Evolutionary conservation across 2,329 filamentous ascomycete genomes (phyloP), one percentile per base, ranked within the genome.

Genomic region (Colletotrichum sp.): DNA sequence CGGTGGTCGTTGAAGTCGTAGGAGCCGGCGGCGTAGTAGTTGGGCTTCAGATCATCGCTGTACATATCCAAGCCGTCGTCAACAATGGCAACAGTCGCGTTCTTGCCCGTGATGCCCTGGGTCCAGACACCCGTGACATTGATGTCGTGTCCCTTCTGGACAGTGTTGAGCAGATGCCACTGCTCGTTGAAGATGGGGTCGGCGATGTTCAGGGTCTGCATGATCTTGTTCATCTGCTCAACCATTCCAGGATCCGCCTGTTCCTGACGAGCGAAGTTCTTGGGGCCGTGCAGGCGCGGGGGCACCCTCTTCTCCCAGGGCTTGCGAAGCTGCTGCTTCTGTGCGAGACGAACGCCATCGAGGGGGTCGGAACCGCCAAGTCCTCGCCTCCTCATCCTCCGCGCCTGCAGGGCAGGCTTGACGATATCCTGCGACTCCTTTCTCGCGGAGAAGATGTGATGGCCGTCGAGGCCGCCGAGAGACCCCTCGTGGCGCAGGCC

Each of bases 61-160:
- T 98, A 92, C 94, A 99, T 97, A 82, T 99, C 97, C 78, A 99
- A 85, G 0, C 97, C 97, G 85, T 99, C 97, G 81, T 99, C 97
- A 5, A 99, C 95, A 79, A 99, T 97, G 71, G 96, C 96, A 3
- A 98, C 95, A 2, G 95, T 98, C 21, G 94, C 91, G 77, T 96
- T 96, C 80, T 95, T 92, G 70, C 97, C 97, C 0, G 96, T 99
- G 73, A 98, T 93, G 6, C 96, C 96, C 79, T 97, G 92, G 80
- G 95, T 83, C 97, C 97, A 99, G 7, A 99, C 90, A 15, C 93
- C 95, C 1, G 96, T 98, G n/a, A 99, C 96, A 81, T 99, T 99
- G 81, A 99, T 91, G 83, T 99, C 97, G 85, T 99, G 95, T 7
- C 96, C 96, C 1, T 92, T 83, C 80, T 98, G 92, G 7, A 94